Evolutionary conservation across 805 yeast species (phyloP), one percentile per base, ranked within the genome.

Genomic region (Lachancea meyersii): DNA sequence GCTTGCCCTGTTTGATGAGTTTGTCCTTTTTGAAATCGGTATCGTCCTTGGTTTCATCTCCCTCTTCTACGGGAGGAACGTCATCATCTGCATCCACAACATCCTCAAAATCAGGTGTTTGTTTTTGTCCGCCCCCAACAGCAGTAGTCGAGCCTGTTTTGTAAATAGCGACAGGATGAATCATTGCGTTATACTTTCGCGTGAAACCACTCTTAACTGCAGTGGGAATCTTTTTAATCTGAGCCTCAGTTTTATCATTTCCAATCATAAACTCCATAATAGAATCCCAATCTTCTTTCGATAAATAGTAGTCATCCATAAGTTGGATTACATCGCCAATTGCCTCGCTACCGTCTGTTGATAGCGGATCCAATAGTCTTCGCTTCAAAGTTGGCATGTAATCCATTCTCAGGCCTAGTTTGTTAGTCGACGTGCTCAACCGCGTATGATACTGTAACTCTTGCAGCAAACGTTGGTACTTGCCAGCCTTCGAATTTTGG

Each of bases 261-360:
- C 95, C 95, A 10, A 88, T 80, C 14, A 86, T 82, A 48, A 89
- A 76, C 48, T 89, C 97, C 75, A 87, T 71, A 9, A 93, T 67
- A 18, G 73, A 74, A 57, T 91, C 97, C 89, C 95, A 91, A 62
- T 93, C 97, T 45, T 89, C 95, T 54, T 79, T 83, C 6, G 95
- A 84, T 30, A 93, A 61, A 55, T 79, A 93, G 62, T 93, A 93
- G 27, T 77, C 70, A 63, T 93, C 99, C 84, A 93, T 73, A 1
- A 77, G 54, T n/a, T 70, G 68, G 38, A 93, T 79, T 2, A 84
- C 82, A 2, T 72, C 75, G 0, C 69, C 68, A 24, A 91, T 75
- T 1, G 87, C 94, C 2, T 71, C 86, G 4, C 72, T 70, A 0
- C 83, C 86, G 0, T 70, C 51, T 2, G 61, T 49, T 3, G 77